Evolutionary conservation across 305 asterid genomes (phyloP).

Genomic region (Solanum hybrid): DNA sequence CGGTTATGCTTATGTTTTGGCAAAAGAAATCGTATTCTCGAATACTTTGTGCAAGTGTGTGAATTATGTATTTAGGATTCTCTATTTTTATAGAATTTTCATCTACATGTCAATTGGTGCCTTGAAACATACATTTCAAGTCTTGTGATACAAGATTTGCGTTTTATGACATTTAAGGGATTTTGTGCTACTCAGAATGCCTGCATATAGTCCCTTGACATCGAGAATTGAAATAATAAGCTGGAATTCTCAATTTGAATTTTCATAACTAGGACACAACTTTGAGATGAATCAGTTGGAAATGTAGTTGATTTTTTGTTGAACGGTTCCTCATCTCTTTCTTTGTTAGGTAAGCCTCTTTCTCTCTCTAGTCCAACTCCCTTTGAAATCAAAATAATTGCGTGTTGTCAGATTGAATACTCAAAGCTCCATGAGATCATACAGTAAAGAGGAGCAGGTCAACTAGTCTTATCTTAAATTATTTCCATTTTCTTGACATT

Average conservation of each 20-base stretch:
- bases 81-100: neutral
- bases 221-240: neutral
- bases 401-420: neutral
- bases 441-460: slow-evolving; percentile 7
- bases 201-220: neutral
- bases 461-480: neutral
- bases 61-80: neutral
- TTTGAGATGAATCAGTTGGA: neutral
- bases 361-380: neutral
- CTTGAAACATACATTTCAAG: neutral
- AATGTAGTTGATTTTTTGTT: slow-evolving; percentile 24
- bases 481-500: slow-evolving; percentile 10
- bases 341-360: slow-evolving; percentile 37
- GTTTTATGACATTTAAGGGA: neutral
- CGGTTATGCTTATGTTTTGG: neutral
- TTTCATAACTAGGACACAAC: neutral
- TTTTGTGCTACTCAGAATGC: neutral
- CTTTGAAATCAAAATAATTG: neutral
- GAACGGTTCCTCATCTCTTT: slow-evolving; percentile 49
- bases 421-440: neutral
- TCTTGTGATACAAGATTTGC: neutral
- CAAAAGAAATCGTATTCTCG: neutral
- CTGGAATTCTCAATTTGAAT: neutral
- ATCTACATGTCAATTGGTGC: neutral
- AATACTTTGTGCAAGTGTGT: neutral